These are phyloP conservation scores for Cercospora citrullina DNA, from an alignment of 2,329 filamentous ascomycete genomes.

Conservation along the genomic window DNA sequence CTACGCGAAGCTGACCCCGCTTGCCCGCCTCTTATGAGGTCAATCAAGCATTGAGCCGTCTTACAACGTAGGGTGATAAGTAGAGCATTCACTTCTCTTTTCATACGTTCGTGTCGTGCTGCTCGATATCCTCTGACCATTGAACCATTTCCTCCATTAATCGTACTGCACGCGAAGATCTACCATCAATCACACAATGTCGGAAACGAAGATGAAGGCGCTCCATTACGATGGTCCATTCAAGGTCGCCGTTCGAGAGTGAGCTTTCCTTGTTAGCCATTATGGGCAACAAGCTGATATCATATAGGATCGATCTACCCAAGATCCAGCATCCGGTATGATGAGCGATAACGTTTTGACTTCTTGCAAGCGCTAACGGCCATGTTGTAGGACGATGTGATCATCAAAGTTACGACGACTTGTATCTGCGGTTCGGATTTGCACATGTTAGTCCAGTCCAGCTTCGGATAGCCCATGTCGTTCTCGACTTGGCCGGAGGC, in stretches of 20 bases:
- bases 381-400: conserved; percentile 55
- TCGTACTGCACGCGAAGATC: too few relatives aligned
- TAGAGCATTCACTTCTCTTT: neutral
- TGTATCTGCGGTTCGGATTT: conserved; percentile 41
- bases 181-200: neutral
- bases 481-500: conserved; percentile 49
- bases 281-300: conserved; percentile 22
- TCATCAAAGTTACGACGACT: conserved; percentile 65
- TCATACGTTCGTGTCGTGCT: neutral
- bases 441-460: conserved; percentile 35
- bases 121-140: neutral
- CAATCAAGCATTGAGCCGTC: conserved; percentile 7
- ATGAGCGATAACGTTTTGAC: neutral
- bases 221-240: conserved; percentile 63
- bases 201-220: conserved; percentile 55
- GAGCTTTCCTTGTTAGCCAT: conserved; percentile 27
- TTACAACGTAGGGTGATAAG: neutral
- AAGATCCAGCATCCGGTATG: conserved; percentile 57
- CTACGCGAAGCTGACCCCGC: conserved; percentile 11
- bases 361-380: neutral
- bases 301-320: conserved; percentile 40
- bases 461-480: conserved; percentile 39
- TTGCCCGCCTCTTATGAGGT: conserved; percentile 10
- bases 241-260: conserved; percentile 60
- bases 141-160: neutral